A percentile compares a stretch with the other conserved stretches of the same genome.
Conservation (phyloP, 371 early-diverging fungal genomes). For the Mucor mucedo region DNA sequence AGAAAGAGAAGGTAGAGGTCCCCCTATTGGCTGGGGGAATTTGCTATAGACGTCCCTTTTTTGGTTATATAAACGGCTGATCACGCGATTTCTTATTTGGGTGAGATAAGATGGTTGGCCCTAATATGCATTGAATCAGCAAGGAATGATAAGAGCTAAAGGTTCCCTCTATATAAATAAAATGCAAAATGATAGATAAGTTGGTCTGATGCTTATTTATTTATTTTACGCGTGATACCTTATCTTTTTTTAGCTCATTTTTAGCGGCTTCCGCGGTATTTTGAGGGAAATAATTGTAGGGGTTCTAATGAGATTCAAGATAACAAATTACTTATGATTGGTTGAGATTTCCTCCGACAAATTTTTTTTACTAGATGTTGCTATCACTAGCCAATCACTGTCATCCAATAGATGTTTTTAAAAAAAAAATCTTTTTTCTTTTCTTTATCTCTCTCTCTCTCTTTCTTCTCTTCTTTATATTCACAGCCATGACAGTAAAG, state of each 20-base stretch:
- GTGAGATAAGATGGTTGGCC: no score
- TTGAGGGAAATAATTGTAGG: constrained; percentile 8
- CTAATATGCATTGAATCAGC: background rate
- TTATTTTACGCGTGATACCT: constrained; percentile 1
- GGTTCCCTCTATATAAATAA: background rate
- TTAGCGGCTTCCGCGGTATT: constrained; percentile 2
- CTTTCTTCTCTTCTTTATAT: constrained; percentile 1
- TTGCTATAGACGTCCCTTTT: background rate
- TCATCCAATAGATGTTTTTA: background rate
- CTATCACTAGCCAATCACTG: constrained; percentile 24
- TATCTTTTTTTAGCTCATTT: background rate
- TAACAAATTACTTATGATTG: constrained; percentile 19
- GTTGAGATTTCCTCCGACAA: constrained; percentile 16
- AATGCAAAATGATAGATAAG: constrained; percentile 7
- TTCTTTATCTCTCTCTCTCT: constrained; percentile 9
- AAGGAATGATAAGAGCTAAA: constrained; percentile 2
- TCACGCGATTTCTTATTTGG: background rate
- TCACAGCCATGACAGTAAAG: constrained; percentile 49
- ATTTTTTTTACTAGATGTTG: constrained; percentile 2
- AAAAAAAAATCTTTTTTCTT: constrained; percentile 6
- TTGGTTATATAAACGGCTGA: background rate
- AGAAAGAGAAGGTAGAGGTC: background rate
- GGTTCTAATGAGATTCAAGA: constrained; percentile 16
- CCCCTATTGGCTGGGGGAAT: no score
- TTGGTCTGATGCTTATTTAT: constrained; percentile 4